Conservation (phyloP, 768 basidiomycete species). For the Tremella yokohamensis region DNA sequence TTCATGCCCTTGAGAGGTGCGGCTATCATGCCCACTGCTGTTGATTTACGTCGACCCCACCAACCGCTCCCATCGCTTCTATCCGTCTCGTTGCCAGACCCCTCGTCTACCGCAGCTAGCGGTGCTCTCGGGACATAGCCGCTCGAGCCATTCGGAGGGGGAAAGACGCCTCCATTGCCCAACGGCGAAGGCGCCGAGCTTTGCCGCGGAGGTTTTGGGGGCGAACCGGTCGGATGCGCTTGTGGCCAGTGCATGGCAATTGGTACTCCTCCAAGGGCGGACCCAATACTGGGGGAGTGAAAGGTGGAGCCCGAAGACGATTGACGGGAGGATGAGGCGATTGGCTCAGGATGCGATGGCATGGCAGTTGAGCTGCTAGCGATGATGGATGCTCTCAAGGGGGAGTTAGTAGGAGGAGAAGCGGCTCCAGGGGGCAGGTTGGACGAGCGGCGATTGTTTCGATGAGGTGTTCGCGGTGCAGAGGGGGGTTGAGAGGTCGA, state of each 20-base stretch:
- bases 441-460: too few species aligned
- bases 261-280: background rate
- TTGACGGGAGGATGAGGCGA: background rate
- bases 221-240: background rate
- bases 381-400: background rate
- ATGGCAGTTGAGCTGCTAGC: background rate
- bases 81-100: slow-evolving; percentile 21
- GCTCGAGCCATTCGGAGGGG: slow-evolving; percentile 1
- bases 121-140: slow-evolving; percentile 1
- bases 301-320: background rate
- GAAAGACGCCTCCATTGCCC: background rate
- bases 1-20: slow-evolving; percentile 12
- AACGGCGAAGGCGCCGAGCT: too few species aligned
- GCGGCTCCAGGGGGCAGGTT: too few species aligned
- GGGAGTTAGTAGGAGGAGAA: too few species aligned
- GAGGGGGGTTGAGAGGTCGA: background rate
- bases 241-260: slow-evolving; percentile 3
- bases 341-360: background rate
- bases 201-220: background rate
- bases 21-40: slow-evolving; percentile 9
- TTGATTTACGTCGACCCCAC: slow-evolving; percentile 26
- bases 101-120: slow-evolving; percentile 17
- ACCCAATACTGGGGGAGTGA: background rate
- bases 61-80: slow-evolving; percentile 18
- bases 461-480: background rate